Conservation (phyloP, 2,329 filamentous ascomycete species). For the Aschersonia sp. region DNA sequence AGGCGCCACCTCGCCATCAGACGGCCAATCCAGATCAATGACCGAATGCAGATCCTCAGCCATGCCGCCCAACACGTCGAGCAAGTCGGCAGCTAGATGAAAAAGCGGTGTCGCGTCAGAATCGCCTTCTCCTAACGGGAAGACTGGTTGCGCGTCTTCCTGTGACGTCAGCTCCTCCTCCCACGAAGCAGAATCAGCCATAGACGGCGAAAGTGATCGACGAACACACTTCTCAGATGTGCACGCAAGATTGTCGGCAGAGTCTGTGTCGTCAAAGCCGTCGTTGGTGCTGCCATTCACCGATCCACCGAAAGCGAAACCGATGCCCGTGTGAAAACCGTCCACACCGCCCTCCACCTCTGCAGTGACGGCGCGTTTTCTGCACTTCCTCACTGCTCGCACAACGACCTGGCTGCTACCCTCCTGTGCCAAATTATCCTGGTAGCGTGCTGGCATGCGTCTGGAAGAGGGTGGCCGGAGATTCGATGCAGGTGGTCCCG, state of each 20-base stretch:
- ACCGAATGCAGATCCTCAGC: neutral
- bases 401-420: neutral
- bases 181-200: neutral
- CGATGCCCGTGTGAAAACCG: too few relatives aligned
- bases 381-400: neutral
- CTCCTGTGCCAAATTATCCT: neutral
- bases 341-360: neutral
- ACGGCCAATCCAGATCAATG: neutral
- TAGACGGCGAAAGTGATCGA: neutral
- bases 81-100: neutral
- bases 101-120: neutral
- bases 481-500: neutral
- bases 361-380: neutral
- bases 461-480: constrained; percentile 1
- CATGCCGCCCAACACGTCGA: neutral
- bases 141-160: neutral
- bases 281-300: too few relatives aligned
- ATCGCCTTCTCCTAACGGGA: neutral
- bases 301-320: too few relatives aligned
- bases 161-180: neutral
- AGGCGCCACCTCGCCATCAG: neutral
- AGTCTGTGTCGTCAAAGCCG: too few relatives aligned
- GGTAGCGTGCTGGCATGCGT: neutral
- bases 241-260: neutral
- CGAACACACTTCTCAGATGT: neutral